Evolutionary conservation across 768 basidiomycete genomes (phyloP).

Genomic region (Lactifluus subvellereus): DNA sequence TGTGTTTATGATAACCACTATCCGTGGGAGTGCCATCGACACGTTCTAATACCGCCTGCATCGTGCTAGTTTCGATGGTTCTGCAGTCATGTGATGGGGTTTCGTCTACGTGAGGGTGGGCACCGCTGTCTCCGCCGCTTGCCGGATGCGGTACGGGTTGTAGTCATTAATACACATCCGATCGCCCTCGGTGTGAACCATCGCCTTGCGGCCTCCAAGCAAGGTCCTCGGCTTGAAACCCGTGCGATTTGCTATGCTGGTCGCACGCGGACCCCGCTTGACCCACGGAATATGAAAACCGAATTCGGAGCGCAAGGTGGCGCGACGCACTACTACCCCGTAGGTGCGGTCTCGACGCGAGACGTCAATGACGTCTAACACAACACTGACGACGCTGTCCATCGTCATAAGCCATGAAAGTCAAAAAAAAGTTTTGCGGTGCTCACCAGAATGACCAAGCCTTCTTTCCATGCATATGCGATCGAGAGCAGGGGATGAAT

Average conservation of each 20-base stretch:
- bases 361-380: no score
- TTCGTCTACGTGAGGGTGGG: no score
- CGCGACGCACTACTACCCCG: not conserved
- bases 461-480: no score
- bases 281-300: not conserved
- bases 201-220: not conserved
- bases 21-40: not conserved
- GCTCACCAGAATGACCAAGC: no score
- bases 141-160: slow-evolving; percentile 2
- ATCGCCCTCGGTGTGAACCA: not conserved
- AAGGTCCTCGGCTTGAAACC: not conserved
- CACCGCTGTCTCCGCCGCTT: not conserved
- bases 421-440: no score
- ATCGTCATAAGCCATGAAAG: no score
- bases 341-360: not conserved
- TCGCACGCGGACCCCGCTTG: slow-evolving; percentile 1
- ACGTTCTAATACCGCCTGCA: slow-evolving; percentile 1
- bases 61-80: not conserved
- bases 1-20: not conserved
- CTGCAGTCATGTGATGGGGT: not conserved
- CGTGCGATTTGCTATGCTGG: not conserved
- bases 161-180: slow-evolving; percentile 6
- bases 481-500: not conserved
- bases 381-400: no score
- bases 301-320: not conserved